These are phyloP conservation scores for Rhododendron ferrugineum DNA, from an alignment of 148 eudicot species.

Conservation along the genomic window DNA sequence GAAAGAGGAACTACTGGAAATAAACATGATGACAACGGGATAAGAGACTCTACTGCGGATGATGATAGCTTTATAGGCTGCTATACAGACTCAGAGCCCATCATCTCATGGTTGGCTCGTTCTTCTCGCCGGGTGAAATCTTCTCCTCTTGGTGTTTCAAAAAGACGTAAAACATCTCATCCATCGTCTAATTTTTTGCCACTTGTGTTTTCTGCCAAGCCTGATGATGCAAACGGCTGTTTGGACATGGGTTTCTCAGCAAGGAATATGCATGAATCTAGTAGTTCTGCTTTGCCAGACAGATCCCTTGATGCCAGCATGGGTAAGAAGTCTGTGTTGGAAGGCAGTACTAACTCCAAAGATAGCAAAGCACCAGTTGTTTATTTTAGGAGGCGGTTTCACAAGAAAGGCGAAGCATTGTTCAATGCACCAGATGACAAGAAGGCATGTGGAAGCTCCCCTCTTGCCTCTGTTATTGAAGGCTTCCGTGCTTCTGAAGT, in stretches of 20 bases:
- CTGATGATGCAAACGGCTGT: conserved; percentile 20
- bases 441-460: conserved; percentile 17
- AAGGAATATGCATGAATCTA: conserved; percentile 20
- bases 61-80: conserved; percentile 30
- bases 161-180: conserved; percentile 38
- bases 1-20: conserved; percentile 20
- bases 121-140: conserved; percentile 49
- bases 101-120: conserved; percentile 77
- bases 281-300: conserved; percentile 24
- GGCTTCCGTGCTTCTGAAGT: conserved; percentile 13
- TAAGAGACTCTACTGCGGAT: conserved; percentile 14
- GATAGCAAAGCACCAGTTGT: conserved; percentile 40
- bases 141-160: conserved; percentile 33
- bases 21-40: conserved; percentile 16
- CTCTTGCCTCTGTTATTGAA: conserved; percentile 16
- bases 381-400: conserved; percentile 68
- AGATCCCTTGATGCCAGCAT: conserved; percentile 18
- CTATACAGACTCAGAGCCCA: conserved; percentile 72
- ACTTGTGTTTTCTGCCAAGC: conserved; percentile 27
- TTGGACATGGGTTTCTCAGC: conserved; percentile 28
- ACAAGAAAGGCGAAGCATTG: conserved; percentile 29
- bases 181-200: conserved; percentile 21
- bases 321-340: conserved; percentile 17
- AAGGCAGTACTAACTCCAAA: conserved; percentile 17
- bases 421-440: conserved; percentile 12